Base-by-base conservation (phyloP, 331 rosid genomes). In the Phaseolus coccineus region DNA sequence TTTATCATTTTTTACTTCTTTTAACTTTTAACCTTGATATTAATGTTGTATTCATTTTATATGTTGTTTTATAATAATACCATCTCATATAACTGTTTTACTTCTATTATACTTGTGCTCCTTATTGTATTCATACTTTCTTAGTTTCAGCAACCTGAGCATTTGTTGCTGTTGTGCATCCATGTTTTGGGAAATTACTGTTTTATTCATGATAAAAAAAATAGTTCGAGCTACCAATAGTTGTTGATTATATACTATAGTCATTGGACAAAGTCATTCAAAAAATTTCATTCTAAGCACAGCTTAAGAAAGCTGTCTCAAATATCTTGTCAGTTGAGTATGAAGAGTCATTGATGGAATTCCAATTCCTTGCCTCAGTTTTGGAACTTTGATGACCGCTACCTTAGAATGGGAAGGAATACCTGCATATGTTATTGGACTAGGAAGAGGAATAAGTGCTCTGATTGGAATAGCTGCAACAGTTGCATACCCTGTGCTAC, bases 301-400 rank as follows among this genome's bases (percentile, higher is more conserved):
- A 22, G 1, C n/a, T 4, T 67, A 67, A 22, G 62, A 58, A 67
- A 12, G 44, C 28, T 68, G 40, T 62, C n/a, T 22, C 48, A 51
- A 11, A 71, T 67, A 59, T 81, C 11, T 61, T 76, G 55, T 55
- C 6, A 79, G 9, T 30, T 77, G 62, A 57, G 6, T 12, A 52
- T 61, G 37, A 59, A 71, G 47, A 14, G 63, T 39, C 42, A 66
- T 72, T 47, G 33, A 27, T 73, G 65, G 58, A 59, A 50, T 73
- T 77, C 61, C 74, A 62, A 80, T 66, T 62, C 16, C 35, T 78
- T 87, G 53, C 25, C 35, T 42, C 88, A 94, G 97, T 87, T 94
- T 92, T 83, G 97, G 97, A 74, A 93, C 97, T 51, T 81, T 95
- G 83, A 95, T 95, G 99, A 91, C 97, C 56, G 99, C 99, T 6